Conservation (phyloP, 306 rosid species). For the Lagenaria siceraria region DNA sequence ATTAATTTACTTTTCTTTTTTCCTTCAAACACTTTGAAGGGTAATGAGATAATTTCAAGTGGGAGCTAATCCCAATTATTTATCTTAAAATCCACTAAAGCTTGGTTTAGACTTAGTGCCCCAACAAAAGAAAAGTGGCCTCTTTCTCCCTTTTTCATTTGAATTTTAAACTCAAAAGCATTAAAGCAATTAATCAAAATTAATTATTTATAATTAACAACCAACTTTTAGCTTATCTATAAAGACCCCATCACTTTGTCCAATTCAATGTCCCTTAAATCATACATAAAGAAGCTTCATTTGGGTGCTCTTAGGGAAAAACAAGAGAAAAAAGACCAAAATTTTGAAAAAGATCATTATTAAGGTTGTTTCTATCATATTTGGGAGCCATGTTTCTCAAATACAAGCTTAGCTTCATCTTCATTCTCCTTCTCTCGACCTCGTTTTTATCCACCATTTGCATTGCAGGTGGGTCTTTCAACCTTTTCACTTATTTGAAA, state of each 20-base stretch:
- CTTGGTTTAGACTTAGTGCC: slow-evolving; percentile 39
- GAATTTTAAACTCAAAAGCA: slow-evolving; percentile 23
- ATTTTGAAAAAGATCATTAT: neutral
- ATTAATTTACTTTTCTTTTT: no score
- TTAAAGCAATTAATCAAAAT: neutral
- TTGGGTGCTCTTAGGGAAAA: neutral
- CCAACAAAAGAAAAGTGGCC: slow-evolving; percentile 74
- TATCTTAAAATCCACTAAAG: slow-evolving; percentile 42
- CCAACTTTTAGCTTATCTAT: slow-evolving; percentile 27
- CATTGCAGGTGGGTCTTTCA: neutral
- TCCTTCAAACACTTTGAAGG: neutral
- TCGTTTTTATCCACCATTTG: neutral
- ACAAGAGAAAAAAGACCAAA: neutral
- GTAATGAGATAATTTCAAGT: slow-evolving; percentile 39
- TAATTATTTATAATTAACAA: slow-evolving; percentile 16
- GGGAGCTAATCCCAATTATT: slow-evolving; percentile 11
- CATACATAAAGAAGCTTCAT: neutral
- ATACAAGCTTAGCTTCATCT: neutral
- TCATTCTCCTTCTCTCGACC: neutral
- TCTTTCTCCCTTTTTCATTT: slow-evolving; percentile 33
- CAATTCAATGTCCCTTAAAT: neutral
- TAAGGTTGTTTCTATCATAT: neutral
- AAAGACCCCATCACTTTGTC: neutral
- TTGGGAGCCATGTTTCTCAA: neutral
- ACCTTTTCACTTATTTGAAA: neutral